phyloP scores from a whole-genome alignment of 129 eudicot genomes.

The Kitagawia praeruptora region DNA sequence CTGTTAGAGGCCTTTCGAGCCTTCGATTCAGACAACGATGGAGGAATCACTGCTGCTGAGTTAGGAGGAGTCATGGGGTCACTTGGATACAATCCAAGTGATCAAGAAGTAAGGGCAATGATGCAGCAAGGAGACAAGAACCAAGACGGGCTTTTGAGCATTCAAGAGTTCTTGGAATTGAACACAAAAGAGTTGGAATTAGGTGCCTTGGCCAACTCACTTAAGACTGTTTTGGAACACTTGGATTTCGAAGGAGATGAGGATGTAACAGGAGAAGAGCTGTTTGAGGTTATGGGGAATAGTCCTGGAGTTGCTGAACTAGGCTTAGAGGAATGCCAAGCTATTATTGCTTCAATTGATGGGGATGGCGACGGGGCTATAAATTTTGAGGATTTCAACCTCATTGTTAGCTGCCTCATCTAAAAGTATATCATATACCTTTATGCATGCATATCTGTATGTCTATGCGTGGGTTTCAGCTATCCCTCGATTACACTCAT shows the following conservation, averaged over 20 bases:
- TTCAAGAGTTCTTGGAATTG: slow-evolving; percentile 28
- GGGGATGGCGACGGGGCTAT: slow-evolving; percentile 35
- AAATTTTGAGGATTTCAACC: slow-evolving; percentile 21
- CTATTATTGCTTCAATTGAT: slow-evolving; percentile 26
- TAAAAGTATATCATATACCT: not conserved
- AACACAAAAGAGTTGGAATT: slow-evolving; percentile 26
- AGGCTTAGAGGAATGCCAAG: slow-evolving; percentile 16
- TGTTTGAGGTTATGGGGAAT: slow-evolving; percentile 17
- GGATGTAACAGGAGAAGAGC: slow-evolving; percentile 19
- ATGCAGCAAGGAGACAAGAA: slow-evolving; percentile 22
- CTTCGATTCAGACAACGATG: slow-evolving; percentile 34
- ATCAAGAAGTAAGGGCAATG: slow-evolving; percentile 20
- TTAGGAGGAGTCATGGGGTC: slow-evolving; percentile 35
- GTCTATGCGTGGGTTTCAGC: not conserved
- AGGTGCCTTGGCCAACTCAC: slow-evolving; percentile 15
- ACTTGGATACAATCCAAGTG: slow-evolving; percentile 28
- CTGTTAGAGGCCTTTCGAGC: slow-evolving; percentile 33
- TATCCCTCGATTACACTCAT: not conserved
- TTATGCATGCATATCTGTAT: not conserved
- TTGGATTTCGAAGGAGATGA: slow-evolving; percentile 20
- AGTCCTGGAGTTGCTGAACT: slow-evolving; percentile 13
- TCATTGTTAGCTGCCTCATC: slow-evolving; percentile 20
- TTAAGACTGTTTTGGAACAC: slow-evolving; percentile 16
- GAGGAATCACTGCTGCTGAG: slow-evolving; percentile 23
- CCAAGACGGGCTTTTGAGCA: slow-evolving; percentile 24